Base-by-base conservation (phyloP, 148 eudicot species). In the Fallopia convolvulus region DNA sequence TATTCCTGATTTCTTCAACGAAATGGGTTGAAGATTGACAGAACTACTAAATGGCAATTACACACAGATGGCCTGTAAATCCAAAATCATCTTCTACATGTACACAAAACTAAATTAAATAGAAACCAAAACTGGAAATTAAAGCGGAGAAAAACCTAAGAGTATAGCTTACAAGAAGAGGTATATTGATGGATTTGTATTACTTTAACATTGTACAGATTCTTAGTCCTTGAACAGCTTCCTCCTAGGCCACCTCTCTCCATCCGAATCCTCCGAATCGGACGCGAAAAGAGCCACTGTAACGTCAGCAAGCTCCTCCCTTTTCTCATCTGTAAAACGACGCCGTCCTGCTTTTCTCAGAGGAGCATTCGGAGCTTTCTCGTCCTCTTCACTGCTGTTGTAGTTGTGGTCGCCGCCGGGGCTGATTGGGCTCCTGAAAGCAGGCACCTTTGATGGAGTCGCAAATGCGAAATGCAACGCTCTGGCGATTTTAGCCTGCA, bases 291-390 rank as follows among this genome's bases (percentile, higher is more conserved):
- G 81, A 10, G 84, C 83, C 55, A 90, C 89, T 0, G 92, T 80
- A 47, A 92, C 83, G 46, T 83, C 89, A 39, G 74, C 48, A 18
- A 71, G 46, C 48, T 71, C 49, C 23, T 71, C 49, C 0, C 83
- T 81, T 20, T 83, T 88, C 85, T 86, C 88, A 7, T 60, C 44
- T 12, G 41, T 78, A 41, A 89, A 46, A 58, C 85, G 82, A 76
- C 88, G 80, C n/a, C 74, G 80, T 36, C 82, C 15, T 49, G 71
- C 18, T 87, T 89, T 73, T 80, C 87, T 70, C 12, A 71, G 26
- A 0, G 97, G 97, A 44, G 95, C 97, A 77, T 87, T 85, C 0
- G 94, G 93, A 71, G 88, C 87, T 81, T 83, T 85, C 20, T 53
- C 30, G 17, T 83, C 86, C 8, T 77, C 79, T 3, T 79, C 82